Evolutionary conservation across 169 alveolate genomes (phyloP), one percentile per base, ranked within the genome.

Genomic region (Babesia bigemina): DNA sequence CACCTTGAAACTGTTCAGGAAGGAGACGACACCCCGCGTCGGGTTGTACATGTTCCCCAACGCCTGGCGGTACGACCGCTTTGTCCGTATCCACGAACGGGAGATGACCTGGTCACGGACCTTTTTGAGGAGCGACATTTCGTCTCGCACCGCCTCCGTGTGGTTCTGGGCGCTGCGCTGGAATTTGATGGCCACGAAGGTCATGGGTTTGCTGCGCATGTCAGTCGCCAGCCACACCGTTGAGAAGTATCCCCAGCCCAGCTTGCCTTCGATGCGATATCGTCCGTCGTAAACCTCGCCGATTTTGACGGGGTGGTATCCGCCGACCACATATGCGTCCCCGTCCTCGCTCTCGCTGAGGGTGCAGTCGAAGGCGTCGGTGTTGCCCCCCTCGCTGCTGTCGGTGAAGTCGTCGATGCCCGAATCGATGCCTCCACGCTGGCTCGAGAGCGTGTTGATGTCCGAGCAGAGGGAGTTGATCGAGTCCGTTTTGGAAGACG

Each of bases 171-270:
- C 99, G 57, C 97, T 92, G 84, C 98, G 96, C 87, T 97, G 98
- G 66, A 98, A 94, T 90, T 98, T 98, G 63, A 98, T 91, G 24
- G 99, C 99, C 62, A 97, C 99, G 84, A 93, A 97, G 21, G 92
- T 91, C 44, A 91, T 91, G 52, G 95, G 94, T 56, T 92, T 92
- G 29, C 86, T 82, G 66, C 83, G 63, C 53, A 88, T 79, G 85
- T 97, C 99, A 39, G 96, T 91, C n/a, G 98, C 97, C 44, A 98
- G 94, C 99, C 99, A 98, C 24, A 97, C 99, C 0, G 99, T 98
- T 50, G 98, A 94, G 91, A 98, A 98, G 83, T 97, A 99, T 12
- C 99, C 99, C 99, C 99, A 97, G 12, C 99, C 99, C 57, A 98
- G 92, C 87, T 98, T 98, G 73, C 98, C 95, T 82, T 96, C 97